Evolutionary conservation across 2,329 filamentous ascomycete genomes (phyloP), one percentile per base, ranked within the genome.

Genomic region (Diaporthe longicolla): DNA sequence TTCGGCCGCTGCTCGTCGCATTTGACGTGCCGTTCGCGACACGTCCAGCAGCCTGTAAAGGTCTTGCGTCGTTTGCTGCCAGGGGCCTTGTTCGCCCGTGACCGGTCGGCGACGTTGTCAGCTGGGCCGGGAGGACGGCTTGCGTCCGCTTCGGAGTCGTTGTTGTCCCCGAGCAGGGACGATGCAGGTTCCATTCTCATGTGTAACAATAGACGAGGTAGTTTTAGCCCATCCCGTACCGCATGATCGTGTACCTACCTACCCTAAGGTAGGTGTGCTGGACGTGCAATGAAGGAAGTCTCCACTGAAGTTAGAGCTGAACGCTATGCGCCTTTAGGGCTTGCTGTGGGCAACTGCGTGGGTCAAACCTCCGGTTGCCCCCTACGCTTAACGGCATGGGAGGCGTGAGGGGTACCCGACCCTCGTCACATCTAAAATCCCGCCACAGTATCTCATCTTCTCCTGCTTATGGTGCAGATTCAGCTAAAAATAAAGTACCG

Each of bases 1-100:
- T 4, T 26, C 17, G 57, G 57, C 3, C 57, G 57, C 35, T 59
- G 57, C 35, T 59, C 57, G 57, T 59, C 57, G 7, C 57, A 59
- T 19, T 59, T 59, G n/a, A 59, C 57, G 13, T 59, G 57, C 57
- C 57, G 35, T 15, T 26, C 13, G 35, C 57, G 57, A 59, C 57
- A 59, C 17, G 57, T 59, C 57, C 57, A 59, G 35, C 57, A 59
- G 21, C 57, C 57, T 10, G 57, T 59, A 13, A 40, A 59, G 13
- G 57, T 59, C n/a, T 59, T 59, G 7, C 57, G 21, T 17, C 57
- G 35, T 59, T 17, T 40, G 17, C 57, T 15, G 3, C 21, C 21
- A 59, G 10, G 6, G 21, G 35, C 8, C 3, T 26, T n/a, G 0
- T 17, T 35, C 55, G 35, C 32, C 57, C 24, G 32, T 24, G 35